Evolutionary conservation across 2,329 filamentous ascomycete species (phyloP), one percentile per base, ranked within the genome.

Genomic region (Graphilbum fragrans): DNA sequence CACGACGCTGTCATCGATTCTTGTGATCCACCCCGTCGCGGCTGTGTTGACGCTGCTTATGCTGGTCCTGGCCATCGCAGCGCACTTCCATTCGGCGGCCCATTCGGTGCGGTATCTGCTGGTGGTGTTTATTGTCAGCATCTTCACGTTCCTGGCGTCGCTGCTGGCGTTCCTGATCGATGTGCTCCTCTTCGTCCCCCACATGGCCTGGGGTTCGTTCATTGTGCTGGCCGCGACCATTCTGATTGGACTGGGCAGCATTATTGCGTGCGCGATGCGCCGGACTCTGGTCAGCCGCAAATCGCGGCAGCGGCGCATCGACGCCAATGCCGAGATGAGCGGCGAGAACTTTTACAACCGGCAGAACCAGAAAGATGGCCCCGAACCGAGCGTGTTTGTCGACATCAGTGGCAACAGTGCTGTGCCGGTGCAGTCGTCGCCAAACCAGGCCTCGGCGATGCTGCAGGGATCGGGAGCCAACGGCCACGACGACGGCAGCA

Each of bases 241-340:
- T 45, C 65, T 95, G 42, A 83, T 94, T 38, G 79, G 84, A 39
- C 68, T 86, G 20, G 84, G 85, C 56, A 82, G 81, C 34, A 73
- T 98, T 43, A 79, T 95, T 29, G 88, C 87, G 9, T 98, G 88
- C 58, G 87, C 86, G 19, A 96, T 96, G 87, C 82, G 92, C 49
- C 79, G 90, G 45, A 93, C 88, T 3, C 67, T 96, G 43, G 85
- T 95, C 46, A 85, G 85, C 59, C 77, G 90, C 52, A 95, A 95
- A 65, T 85, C 88, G n/a, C 76, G 88, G 47, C 88, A 92, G 70
- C 86, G 81, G 66, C 77, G 86, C 36, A 93, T 96, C 56, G 86
- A 80, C 3, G 84, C 93, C 59, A 94, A 96, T 57, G 86, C 88
- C 8, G 88, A 96, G 58, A 96, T 96, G 88, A 96, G 85, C 57